These are phyloP conservation scores for Eragrostis curvula DNA, from an alignment of 176 grass and related monocot genomes.

Conservation along the genomic window DNA sequence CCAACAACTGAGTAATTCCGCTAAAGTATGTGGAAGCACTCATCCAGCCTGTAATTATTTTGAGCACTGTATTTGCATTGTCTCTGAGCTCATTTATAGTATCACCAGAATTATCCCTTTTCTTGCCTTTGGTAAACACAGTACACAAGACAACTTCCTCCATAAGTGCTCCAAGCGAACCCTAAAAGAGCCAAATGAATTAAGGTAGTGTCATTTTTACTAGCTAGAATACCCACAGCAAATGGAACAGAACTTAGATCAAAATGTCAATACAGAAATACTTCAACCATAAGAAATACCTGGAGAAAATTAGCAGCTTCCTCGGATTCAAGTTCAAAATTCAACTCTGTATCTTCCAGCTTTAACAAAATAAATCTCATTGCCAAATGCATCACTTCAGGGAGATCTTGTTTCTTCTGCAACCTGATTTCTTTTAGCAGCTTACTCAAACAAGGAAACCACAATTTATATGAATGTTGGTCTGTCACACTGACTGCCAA, in stretches of 20 bases:
- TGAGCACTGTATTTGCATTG: slow-evolving; percentile 58
- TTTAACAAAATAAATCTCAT: slow-evolving; percentile 69
- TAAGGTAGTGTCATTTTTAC: slow-evolving; percentile 6
- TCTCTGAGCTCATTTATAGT: slow-evolving; percentile 57
- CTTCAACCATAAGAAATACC: slow-evolving; percentile 49
- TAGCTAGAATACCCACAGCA: slow-evolving; percentile 7
- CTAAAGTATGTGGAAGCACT: slow-evolving; percentile 74
- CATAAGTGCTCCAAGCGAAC: slow-evolving; percentile 74
- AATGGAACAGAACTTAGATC: slow-evolving; percentile 13
- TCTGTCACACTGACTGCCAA: slow-evolving; percentile 64
- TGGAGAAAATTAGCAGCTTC: slow-evolving; percentile 68
- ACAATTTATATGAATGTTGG: slow-evolving; percentile 82
- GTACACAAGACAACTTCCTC: slow-evolving; percentile 77
- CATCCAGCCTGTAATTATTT: slow-evolving; percentile 76
- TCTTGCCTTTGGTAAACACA: slow-evolving; percentile 58
- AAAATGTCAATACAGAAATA: slow-evolving; percentile 8
- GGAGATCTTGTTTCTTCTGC: slow-evolving; percentile 49
- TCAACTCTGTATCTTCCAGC: slow-evolving; percentile 80
- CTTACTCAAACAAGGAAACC: slow-evolving; percentile 91
- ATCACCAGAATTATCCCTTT: slow-evolving; percentile 43
- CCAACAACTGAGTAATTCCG: slow-evolving; percentile 73
- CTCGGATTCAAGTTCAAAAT: slow-evolving; percentile 73
- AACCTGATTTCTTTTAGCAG: slow-evolving; percentile 66
- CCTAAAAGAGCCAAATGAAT: slow-evolving; percentile 54
- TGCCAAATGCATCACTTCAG: slow-evolving; percentile 60